Evolutionary conservation across 2,329 filamentous ascomycete species (phyloP).

Genomic region (Endocalyx cinctus): DNA sequence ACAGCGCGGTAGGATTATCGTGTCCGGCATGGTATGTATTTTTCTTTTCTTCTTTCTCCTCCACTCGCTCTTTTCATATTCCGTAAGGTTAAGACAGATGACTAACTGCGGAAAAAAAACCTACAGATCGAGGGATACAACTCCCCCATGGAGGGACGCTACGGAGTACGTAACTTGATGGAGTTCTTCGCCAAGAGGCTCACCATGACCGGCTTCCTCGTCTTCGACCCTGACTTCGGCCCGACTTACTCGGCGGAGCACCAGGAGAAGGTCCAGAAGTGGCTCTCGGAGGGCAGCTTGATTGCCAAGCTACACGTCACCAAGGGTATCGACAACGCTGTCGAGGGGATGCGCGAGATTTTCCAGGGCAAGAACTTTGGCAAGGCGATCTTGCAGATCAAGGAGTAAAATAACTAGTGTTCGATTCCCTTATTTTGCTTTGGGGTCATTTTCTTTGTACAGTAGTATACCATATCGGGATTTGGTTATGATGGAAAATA

Average conservation of each 20-base stretch:
- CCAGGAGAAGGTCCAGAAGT: conserved; percentile 69
- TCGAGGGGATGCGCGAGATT: conserved; percentile 70
- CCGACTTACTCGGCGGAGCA: conserved; percentile 65
- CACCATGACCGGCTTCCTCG: conserved; percentile 72
- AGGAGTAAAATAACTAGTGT: too few relatives aligned
- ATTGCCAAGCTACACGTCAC: conserved; percentile 66
- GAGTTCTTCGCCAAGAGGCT: conserved; percentile 66
- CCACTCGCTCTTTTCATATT: too few relatives aligned
- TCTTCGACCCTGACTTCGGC: conserved; percentile 60
- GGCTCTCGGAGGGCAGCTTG: conserved; percentile 71
- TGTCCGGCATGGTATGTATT: conserved; percentile 56
- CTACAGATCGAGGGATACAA: conserved; percentile 72
- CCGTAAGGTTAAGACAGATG: too few relatives aligned
- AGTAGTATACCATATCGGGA: too few relatives aligned
- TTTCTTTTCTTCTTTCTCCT: too few relatives aligned
- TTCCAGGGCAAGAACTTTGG: conserved; percentile 78
- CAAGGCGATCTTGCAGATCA: conserved; percentile 73
- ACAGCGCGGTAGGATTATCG: conserved; percentile 57
- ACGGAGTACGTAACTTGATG: conserved; percentile 64
- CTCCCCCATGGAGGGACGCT: conserved; percentile 43
- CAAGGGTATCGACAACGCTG: conserved; percentile 71
- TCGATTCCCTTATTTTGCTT: too few relatives aligned
- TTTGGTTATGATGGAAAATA: too few relatives aligned
- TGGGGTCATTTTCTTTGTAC: too few relatives aligned
- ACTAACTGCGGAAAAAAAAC: too few relatives aligned